Conservation (phyloP, 306 rosid species). For the Begonia peltatifolia region DNA sequence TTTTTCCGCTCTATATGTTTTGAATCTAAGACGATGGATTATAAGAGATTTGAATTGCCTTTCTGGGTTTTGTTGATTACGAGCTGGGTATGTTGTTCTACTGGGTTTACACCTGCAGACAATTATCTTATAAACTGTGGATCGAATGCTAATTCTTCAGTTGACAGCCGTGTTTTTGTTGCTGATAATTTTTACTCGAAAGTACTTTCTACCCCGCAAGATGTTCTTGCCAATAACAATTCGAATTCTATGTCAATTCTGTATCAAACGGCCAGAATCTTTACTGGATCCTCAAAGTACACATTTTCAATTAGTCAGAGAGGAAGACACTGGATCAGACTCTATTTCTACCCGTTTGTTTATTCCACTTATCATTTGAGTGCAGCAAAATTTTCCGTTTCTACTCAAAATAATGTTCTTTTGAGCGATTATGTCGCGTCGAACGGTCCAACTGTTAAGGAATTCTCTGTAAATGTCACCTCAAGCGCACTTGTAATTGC, state of each 20-base stretch:
- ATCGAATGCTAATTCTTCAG: slow-evolving; percentile 26
- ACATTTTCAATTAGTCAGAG: slow-evolving; percentile 32
- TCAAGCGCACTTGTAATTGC: slow-evolving; percentile 39
- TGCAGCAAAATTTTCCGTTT: slow-evolving; percentile 43
- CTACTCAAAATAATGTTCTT: slow-evolving; percentile 33
- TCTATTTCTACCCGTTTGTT: slow-evolving; percentile 56
- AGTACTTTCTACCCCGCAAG: slow-evolving; percentile 42
- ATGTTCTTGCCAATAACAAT: slow-evolving; percentile 38
- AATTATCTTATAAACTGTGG: slow-evolving; percentile 83
- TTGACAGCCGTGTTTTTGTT: slow-evolving; percentile 40
- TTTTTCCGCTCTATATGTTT: slow-evolving; percentile 7
- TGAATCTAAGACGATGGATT: slow-evolving; percentile 21
- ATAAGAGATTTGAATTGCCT: slow-evolving; percentile 22
- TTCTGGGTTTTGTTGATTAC: slow-evolving; percentile 30
- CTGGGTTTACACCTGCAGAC: slow-evolving; percentile 41
- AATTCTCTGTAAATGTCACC: slow-evolving; percentile 41
- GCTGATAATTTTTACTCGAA: slow-evolving; percentile 43
- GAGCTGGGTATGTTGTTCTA: slow-evolving; percentile 29
- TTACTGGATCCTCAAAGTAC: slow-evolving; percentile 48
- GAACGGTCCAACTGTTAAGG: slow-evolving; percentile 31
- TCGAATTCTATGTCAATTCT: slow-evolving; percentile 26
- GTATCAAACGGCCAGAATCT: slow-evolving; percentile 62
- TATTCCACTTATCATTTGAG: slow-evolving; percentile 27
- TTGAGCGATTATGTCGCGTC: slow-evolving; percentile 37
- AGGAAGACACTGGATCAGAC: slow-evolving; percentile 92